phyloP scores from a whole-genome alignment of 2,329 filamentous ascomycete genomes.

The Alternaria arborescens region DNA sequence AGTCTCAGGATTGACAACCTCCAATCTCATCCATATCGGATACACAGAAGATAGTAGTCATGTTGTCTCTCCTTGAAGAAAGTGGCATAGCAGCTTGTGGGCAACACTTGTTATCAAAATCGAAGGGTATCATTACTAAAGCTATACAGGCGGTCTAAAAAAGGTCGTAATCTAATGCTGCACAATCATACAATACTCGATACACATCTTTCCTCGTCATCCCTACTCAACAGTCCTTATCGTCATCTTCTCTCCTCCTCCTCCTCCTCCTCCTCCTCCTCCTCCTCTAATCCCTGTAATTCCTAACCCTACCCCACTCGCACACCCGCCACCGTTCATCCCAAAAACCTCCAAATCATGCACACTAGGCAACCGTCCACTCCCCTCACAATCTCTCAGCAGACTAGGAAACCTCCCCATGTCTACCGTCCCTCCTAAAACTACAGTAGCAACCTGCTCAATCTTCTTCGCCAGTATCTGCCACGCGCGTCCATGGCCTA shows the following conservation, averaged over 20 bases:
- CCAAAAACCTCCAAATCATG: slow-evolving; percentile 26
- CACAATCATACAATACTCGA: not conserved
- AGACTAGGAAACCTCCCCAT: slow-evolving; percentile 24
- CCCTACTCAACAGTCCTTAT: not conserved
- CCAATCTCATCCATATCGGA: not conserved
- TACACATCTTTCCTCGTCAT: not conserved
- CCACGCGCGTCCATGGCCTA: slow-evolving; percentile 31
- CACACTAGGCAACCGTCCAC: slow-evolving; percentile 19
- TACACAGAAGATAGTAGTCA: not conserved
- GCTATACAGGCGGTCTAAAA: not conserved
- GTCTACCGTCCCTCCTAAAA: slow-evolving; percentile 24
- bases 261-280: not conserved
- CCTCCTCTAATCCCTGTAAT: not conserved
- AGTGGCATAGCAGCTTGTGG: too few species aligned
- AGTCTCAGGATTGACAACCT: not conserved
- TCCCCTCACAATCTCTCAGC: slow-evolving; percentile 18
- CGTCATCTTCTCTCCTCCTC: not conserved
- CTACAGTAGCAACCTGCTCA: slow-evolving; percentile 23
- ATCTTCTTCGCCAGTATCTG: slow-evolving; percentile 27
- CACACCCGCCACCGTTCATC: slow-evolving; percentile 5
- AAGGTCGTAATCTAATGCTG: not conserved
- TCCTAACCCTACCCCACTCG: not conserved
- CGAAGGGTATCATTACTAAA: slow-evolving; percentile 5
- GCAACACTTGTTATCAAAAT: not conserved
- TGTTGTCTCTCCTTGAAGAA: not conserved